Evolutionary conservation across 148 eudicot genomes (phyloP), one percentile per base, ranked within the genome.

Genomic region (Silene uniflora): DNA sequence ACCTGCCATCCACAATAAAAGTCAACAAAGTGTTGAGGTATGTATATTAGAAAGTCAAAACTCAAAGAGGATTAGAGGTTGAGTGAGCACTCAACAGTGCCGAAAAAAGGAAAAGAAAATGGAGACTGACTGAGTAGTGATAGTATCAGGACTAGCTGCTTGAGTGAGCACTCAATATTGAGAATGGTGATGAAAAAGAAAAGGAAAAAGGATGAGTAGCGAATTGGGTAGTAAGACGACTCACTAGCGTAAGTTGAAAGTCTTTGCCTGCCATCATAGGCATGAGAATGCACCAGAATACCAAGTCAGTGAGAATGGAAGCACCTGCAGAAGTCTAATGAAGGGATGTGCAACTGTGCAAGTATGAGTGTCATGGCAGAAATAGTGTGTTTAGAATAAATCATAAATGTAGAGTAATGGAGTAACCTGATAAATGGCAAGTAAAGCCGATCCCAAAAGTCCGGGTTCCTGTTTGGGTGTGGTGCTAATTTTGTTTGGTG

Each of bases 311-410:
- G 19, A 91, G 85, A 75, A 93, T 68, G 22, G 81, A 83, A 75
- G 98, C 97, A 54, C 97, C 97, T 78, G 91, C 97, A 85, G 81
- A 89, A 71, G 81, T 87, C 98, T 93, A 88, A 78, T 56, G 63
- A 52, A 73, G 22, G 39, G 21, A 75, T 59, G 72, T 29, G n/a
- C 55, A 72, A 75, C 73, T 59, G 72, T 29, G n/a, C 55, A 72
- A 75, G 7, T 62, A 42, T 23, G 9, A 77, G 44, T 16, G 9
- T 55, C 2, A 21, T 8, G 12, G 25, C 65, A n/a, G 13, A 23
- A 62, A n/a, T 2, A 62, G 65, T 6, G 65, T 6, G 25, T 62
- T 23, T 22, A 9, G 65, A 62, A 62, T 1, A 62, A 23, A 62
- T 16, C 22, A 62, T 1, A 62, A 23, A 62, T 16, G 18, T 25